Conservation (phyloP, 768 basidiomycete genomes). For the Boletus bicolor region DNA sequence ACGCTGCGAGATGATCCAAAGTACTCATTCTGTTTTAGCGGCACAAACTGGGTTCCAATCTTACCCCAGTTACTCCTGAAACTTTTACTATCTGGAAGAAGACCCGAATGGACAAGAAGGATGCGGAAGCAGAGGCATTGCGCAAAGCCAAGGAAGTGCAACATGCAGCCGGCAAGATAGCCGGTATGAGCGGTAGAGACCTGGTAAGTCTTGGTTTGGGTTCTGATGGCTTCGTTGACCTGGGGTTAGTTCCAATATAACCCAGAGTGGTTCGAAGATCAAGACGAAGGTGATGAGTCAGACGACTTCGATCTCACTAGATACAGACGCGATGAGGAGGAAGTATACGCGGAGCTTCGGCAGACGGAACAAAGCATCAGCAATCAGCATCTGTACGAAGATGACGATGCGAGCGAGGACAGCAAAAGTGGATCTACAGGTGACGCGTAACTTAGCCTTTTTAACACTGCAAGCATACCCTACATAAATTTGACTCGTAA, state of each 20-base stretch:
- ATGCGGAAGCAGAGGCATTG: conserved; percentile 78
- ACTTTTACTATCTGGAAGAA: conserved; percentile 94
- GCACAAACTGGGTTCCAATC: conserved; percentile 85
- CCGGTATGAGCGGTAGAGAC: conserved; percentile 94
- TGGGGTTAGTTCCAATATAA: conserved; percentile 84
- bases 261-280: conserved; percentile 89
- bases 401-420: conserved; percentile 18
- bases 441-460: background rate
- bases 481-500: background rate
- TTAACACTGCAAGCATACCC: background rate
- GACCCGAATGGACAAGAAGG: conserved; percentile 92
- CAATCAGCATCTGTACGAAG: conserved; percentile 19
- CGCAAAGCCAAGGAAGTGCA: conserved; percentile 81
- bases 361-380: conserved; percentile 15
- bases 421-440: background rate
- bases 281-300: conserved; percentile 44
- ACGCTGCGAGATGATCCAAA: background rate
- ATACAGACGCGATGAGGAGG: conserved; percentile 47
- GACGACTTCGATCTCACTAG: conserved; percentile 58
- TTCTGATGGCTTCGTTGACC: conserved; percentile 5
- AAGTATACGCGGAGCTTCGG: conserved; percentile 27
- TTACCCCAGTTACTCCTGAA: conserved; percentile 93
- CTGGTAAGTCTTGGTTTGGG: conserved; percentile 51
- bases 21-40: conserved; percentile 48
- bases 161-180: conserved; percentile 81